Evolutionary conservation across 1,284 basidiomycete species (phyloP), one percentile per base, ranked within the genome.

Genomic region (Thecaphora frezii): DNA sequence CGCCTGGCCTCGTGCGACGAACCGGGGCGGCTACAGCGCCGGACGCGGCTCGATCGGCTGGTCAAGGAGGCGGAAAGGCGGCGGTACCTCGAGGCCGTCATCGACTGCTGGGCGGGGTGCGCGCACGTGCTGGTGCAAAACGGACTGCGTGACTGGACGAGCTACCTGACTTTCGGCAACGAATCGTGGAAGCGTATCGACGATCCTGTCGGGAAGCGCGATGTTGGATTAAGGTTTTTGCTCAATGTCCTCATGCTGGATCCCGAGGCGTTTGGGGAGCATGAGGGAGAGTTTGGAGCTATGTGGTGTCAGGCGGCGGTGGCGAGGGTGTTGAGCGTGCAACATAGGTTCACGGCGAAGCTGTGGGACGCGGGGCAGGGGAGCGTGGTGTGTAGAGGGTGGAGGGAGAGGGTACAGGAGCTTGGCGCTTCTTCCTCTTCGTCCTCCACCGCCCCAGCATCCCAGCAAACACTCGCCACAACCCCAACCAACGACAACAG

Each of bases 101-200:
- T 91, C 21, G 85, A 87, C 59, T 88, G 87, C 69, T 93, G 90
- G 89, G 83, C 88, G 3, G 86, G 87, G 9, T 91, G 88, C 69
- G 86, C 85, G 0, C 83, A 84, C 36, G 84, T 90, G 22, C 74
- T 88, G 13, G 85, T 89, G 10, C 84, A 86, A 51, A 86, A 87
- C 57, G 82, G 82, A 13, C 78, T 82, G 54, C 71, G 89, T 85
- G 83, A 85, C 39, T 92, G 91, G 91, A 76, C 81, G 1, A 77
- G 82, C 23, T 89, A 85, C 72, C 79, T 89, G 41, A 80, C 83
- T 0, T 83, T 81, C 40, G 86, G 86, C 1, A 78, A 83, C 19
- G 82, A 86, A 54, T 86, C 86, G 28, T 89, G 85, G 85, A 82
- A 84, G 56, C 81, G 85, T 36, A 82, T 88, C 44, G 81, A 82